Evolutionary conservation across 495 filamentous ascomycete genomes (phyloP).

Genomic region (Penicillium paxilli): DNA sequence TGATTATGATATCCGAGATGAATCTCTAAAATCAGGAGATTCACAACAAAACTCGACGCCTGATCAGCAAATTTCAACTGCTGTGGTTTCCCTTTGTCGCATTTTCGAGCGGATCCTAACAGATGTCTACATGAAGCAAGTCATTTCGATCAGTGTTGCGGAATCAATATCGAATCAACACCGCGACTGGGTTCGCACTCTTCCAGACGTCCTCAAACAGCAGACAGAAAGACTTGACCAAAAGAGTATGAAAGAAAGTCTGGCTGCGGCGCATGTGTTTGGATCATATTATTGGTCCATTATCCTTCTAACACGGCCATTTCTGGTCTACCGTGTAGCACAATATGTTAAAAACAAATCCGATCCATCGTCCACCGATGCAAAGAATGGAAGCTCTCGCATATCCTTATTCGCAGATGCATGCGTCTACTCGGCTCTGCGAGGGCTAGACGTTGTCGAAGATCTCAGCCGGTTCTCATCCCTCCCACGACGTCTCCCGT

Average conservation of each 20-base stretch:
- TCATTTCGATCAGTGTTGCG: slow-evolving; percentile 64
- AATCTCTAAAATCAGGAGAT: slow-evolving; percentile 16
- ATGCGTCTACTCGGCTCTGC: slow-evolving; percentile 68
- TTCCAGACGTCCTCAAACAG: slow-evolving; percentile 34
- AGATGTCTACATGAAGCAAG: slow-evolving; percentile 68
- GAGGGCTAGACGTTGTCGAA: slow-evolving; percentile 62
- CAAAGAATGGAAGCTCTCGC: slow-evolving; percentile 34
- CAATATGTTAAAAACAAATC: slow-evolving; percentile 42
- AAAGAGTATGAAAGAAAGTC: slow-evolving; percentile 52
- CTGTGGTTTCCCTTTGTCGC: slow-evolving; percentile 48
- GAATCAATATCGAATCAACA: slow-evolving; percentile 65
- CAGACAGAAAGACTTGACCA: slow-evolving; percentile 36
- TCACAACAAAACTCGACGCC: slow-evolving; percentile 20
- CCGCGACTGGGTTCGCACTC: slow-evolving; percentile 40
- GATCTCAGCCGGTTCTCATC: slow-evolving; percentile 57
- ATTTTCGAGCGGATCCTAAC: slow-evolving; percentile 67
- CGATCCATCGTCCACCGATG: slow-evolving; percentile 23
- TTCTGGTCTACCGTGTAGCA: slow-evolving; percentile 60
- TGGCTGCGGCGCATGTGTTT: slow-evolving; percentile 67
- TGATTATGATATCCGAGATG: slow-evolving; percentile 53
- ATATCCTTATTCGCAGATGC: slow-evolving; percentile 69
- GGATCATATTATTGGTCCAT: slow-evolving; percentile 74
- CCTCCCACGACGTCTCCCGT: slow-evolving; percentile 67
- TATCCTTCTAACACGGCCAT: slow-evolving; percentile 66
- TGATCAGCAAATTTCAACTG: slow-evolving; percentile 35